A percentile compares a stretch with the other conserved stretches of the same genome.
Evolutionary conservation across 441 rosid species (phyloP).

Genomic region (Heliophila coronopifolia): DNA sequence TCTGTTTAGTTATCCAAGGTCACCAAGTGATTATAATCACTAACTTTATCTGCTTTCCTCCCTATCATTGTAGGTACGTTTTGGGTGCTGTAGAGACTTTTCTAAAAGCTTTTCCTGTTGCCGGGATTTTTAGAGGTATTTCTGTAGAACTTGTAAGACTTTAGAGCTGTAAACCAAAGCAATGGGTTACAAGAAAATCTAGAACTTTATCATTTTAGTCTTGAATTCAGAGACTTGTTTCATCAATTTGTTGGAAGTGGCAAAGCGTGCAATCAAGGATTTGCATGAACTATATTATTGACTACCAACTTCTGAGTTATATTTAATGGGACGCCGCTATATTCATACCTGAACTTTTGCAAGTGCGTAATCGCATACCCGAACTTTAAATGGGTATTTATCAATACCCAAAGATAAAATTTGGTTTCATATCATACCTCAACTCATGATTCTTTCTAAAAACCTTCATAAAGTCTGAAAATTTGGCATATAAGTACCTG

Average conservation of each 20-base stretch:
- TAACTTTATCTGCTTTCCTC: constrained; percentile 21
- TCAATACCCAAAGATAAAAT: no score
- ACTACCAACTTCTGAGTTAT: constrained; percentile 6
- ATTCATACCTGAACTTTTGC: no score
- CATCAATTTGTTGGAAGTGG: constrained; percentile 19
- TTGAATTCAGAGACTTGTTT: constrained; percentile 12
- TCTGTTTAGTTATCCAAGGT: constrained; percentile 17
- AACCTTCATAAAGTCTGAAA: no score
- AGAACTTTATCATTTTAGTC: background rate
- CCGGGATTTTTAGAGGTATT: constrained; percentile 88
- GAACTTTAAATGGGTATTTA: no score
- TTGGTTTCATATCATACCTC: no score
- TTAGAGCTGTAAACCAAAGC: constrained; percentile 12
- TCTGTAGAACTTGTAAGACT: constrained; percentile 17
- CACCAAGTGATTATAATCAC: constrained; percentile 17
- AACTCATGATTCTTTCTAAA: no score
- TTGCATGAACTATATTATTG: constrained; percentile 9
- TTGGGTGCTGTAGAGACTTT: constrained; percentile 99
- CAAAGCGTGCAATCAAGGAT: constrained; percentile 10
- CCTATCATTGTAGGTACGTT: constrained; percentile 59
- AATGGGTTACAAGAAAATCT: background rate
- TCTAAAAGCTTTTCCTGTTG: constrained; percentile 90
- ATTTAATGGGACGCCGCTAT: no score
- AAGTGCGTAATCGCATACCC: no score
- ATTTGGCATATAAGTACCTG: no score